Evolutionary conservation across 2,329 filamentous ascomycete species (phyloP).

Genomic region (Aspergillus sp.): DNA sequence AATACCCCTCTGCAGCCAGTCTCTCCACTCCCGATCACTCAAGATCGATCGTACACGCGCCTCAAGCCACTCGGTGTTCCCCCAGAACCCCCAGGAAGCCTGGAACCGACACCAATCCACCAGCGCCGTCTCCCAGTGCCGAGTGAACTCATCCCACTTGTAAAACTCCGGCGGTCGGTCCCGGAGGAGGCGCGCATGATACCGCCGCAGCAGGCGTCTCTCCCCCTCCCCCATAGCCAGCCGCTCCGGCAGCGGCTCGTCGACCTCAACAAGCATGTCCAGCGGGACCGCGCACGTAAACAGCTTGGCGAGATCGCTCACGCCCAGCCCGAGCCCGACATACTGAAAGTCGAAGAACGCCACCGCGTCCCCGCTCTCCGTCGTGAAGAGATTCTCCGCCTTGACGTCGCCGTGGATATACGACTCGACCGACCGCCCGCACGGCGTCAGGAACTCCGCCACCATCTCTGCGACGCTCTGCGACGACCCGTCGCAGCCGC

Average conservation of each 20-base stretch:
- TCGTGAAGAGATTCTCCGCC: slow-evolving; percentile 66
- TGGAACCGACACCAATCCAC: slow-evolving; percentile 67
- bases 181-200: slow-evolving; percentile 30
- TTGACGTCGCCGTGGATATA: slow-evolving; percentile 70
- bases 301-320: slow-evolving; percentile 65
- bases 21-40: slow-evolving; percentile 44
- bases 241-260: slow-evolving; percentile 32
- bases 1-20: slow-evolving; percentile 41
- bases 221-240: slow-evolving; percentile 56
- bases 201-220: slow-evolving; percentile 50
- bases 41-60: slow-evolving; percentile 54
- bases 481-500: slow-evolving; percentile 11
- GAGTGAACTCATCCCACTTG: slow-evolving; percentile 52
- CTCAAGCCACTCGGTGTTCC: slow-evolving; percentile 59
- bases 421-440: slow-evolving; percentile 50
- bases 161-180: slow-evolving; percentile 40
- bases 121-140: slow-evolving; percentile 66
- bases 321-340: slow-evolving; percentile 62
- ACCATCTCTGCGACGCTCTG: slow-evolving; percentile 53
- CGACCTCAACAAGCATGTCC: slow-evolving; percentile 46
- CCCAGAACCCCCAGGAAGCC: slow-evolving; percentile 62
- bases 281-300: slow-evolving; percentile 66
- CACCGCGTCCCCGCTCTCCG: slow-evolving; percentile 47
- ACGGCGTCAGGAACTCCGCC: slow-evolving; percentile 52
- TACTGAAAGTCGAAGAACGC: slow-evolving; percentile 72